A percentile compares a stretch with the other conserved stretches of the same genome.
These are phyloP conservation scores for Adenanthera pavonina DNA, from an alignment of 306 rosid genomes.

Conservation along the genomic window DNA sequence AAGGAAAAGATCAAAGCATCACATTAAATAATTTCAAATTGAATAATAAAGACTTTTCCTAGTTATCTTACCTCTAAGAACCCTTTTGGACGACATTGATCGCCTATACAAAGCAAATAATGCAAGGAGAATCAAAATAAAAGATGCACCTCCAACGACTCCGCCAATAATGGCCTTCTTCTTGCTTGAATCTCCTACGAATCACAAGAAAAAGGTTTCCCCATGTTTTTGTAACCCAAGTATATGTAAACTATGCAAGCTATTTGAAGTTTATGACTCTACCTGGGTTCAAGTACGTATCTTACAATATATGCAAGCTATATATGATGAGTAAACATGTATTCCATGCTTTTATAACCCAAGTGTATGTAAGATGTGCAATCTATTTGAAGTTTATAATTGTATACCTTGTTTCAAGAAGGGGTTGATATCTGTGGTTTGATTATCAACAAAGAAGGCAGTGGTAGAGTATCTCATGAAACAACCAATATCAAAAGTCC, in stretches of 20 bases:
- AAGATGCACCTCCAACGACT: not conserved
- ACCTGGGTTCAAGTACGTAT: conserved; percentile 38
- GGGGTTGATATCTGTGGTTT: conserved; percentile 47
- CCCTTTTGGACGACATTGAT: not conserved
- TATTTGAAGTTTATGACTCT: not conserved
- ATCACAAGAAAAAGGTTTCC: not conserved
- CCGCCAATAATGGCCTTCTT: not conserved
- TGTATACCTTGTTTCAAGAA: conserved; percentile 47
- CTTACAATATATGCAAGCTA: no score
- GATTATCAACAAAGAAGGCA: conserved; percentile 59
- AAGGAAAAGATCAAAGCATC: not conserved
- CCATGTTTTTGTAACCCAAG: not conserved
- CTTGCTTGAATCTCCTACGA: not conserved
- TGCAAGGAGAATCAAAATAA: not conserved
- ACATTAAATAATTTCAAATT: not conserved
- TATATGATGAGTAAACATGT: no score
- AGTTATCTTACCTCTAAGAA: not conserved
- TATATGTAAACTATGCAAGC: not conserved
- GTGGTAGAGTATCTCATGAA: conserved; percentile 63
- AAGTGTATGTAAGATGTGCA: not conserved
- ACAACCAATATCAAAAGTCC: conserved; percentile 68
- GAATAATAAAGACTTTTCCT: not conserved
- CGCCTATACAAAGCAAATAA: not conserved
- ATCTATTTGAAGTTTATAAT: not conserved
- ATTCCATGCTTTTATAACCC: not conserved